Conservation (phyloP, 1,139 yeast species). For the Petasospora rhodanensis region DNA sequence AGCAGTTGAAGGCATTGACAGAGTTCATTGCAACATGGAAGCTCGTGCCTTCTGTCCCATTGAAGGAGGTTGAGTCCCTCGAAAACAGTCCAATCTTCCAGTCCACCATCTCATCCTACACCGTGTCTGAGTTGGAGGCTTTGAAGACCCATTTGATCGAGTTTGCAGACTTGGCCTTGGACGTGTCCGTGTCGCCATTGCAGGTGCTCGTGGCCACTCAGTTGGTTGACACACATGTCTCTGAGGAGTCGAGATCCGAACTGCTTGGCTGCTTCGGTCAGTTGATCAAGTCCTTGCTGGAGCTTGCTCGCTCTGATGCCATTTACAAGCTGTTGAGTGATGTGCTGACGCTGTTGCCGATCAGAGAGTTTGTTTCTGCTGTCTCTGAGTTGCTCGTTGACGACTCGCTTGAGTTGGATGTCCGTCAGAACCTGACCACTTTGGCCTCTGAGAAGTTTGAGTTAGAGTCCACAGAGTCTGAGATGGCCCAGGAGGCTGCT, state of each 20-base stretch:
- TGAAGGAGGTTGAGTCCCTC: conserved; percentile 39
- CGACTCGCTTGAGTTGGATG: conserved; percentile 30
- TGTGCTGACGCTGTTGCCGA: conserved; percentile 67
- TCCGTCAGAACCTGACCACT: conserved; percentile 49
- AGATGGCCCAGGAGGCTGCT: conserved; percentile 42
- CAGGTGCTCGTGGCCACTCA: conserved; percentile 57
- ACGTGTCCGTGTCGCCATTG: conserved; percentile 41
- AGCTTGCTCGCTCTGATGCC: conserved; percentile 7
- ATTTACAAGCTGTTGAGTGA: conserved; percentile 52
- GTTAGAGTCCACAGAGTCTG: conserved; percentile 48
- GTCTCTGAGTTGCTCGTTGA: conserved; percentile 43
- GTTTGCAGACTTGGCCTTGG: conserved; percentile 45
- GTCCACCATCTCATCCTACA: conserved; percentile 49
- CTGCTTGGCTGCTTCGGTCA: conserved; percentile 18
- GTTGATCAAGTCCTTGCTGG: conserved; percentile 18
- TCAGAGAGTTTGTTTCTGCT: conserved; percentile 64
- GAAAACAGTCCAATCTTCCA: conserved; percentile 61
- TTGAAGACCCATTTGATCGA: conserved; percentile 51
- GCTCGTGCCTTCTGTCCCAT: conserved; percentile 38
- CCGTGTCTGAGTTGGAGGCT: conserved; percentile 43
- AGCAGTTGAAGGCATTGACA: conserved; percentile 60
- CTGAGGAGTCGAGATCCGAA: conserved; percentile 22
- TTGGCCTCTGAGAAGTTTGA: conserved; percentile 71
- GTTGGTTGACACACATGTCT: conserved; percentile 44
- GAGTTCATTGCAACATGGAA: conserved; percentile 55